phyloP scores from a whole-genome alignment of 306 rosid species.

The Cajanus cajan region DNA sequence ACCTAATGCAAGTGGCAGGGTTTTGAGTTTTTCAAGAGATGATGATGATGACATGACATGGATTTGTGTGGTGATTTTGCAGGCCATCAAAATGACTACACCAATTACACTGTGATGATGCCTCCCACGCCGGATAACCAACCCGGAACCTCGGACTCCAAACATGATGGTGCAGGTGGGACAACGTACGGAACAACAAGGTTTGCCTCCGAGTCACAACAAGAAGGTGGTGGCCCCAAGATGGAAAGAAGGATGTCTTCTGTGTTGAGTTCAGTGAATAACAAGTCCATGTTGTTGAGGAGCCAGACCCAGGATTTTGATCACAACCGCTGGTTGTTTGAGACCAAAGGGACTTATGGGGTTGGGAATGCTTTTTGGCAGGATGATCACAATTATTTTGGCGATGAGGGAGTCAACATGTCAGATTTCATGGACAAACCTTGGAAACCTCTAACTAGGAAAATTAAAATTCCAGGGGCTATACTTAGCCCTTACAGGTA shows the following conservation, averaged over 20 bases:
- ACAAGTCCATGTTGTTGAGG: slow-evolving; percentile 15
- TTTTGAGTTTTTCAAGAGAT: not conserved
- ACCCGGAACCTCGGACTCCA: not conserved
- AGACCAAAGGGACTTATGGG: slow-evolving; percentile 14
- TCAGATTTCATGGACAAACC: slow-evolving; percentile 12
- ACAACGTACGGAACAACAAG: not conserved
- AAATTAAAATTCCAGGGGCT: not conserved
- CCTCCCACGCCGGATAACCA: slow-evolving; percentile 14
- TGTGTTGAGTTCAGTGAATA: not conserved
- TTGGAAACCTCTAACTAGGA: slow-evolving; percentile 8
- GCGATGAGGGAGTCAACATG: not conserved
- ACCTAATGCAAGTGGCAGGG: not conserved
- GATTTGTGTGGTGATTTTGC: not conserved
- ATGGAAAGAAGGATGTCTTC: not conserved
- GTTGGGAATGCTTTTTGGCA: slow-evolving; percentile 16
- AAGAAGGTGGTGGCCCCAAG: not conserved
- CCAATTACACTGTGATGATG: slow-evolving; percentile 14
- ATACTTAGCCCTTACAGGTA: slow-evolving; percentile 18
- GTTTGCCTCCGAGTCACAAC: slow-evolving; percentile 8
- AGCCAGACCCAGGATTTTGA: slow-evolving; percentile 18
- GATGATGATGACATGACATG: too few species aligned
- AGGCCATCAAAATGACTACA: not conserved
- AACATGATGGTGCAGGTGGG: not conserved
- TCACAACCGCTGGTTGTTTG: slow-evolving; percentile 3
- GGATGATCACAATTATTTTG: not conserved